A percentile compares a stretch with the other conserved stretches of the same genome.
Evolutionary conservation across 257 asterid genomes (phyloP).

Genomic region (Euphrasia confusa): DNA sequence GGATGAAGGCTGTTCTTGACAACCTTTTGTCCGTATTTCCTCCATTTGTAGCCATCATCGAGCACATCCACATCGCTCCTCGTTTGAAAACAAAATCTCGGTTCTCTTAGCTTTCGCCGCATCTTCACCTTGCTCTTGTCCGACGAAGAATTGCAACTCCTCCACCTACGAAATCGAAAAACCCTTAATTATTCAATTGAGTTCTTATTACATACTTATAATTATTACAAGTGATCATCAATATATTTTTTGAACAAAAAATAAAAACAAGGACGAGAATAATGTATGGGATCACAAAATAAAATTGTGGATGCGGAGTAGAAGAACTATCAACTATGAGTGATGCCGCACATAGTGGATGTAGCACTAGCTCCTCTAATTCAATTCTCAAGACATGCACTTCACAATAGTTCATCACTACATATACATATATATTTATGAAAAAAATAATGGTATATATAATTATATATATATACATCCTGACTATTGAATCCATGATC

Average conservation of each 20-base stretch:
- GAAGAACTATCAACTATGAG: background rate
- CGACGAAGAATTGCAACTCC: conserved; percentile 39
- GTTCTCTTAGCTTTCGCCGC: conserved; percentile 84
- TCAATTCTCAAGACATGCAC: conserved; percentile 26
- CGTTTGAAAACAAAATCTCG: conserved; percentile 94
- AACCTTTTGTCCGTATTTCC: conserved; percentile 92
- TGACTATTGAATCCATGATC: background rate
- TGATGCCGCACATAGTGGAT: conserved; percentile 35
- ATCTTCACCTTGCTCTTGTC: conserved; percentile 76
- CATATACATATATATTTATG: conserved; percentile 22
- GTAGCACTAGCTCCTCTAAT: conserved; percentile 24
- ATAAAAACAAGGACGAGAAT: background rate
- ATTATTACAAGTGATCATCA: no score
- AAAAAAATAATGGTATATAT: background rate
- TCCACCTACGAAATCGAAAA: conserved; percentile 52
- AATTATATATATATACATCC: no score
- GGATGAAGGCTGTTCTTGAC: conserved; percentile 98
- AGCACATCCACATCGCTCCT: conserved; percentile 95
- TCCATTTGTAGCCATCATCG: conserved; percentile 98
- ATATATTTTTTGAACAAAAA: no score
- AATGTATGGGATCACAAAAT: background rate
- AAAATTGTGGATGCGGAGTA: no score
- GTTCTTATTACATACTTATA: no score
- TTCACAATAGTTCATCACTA: conserved; percentile 20
- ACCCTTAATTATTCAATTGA: background rate